Evolutionary conservation across 2,329 filamentous ascomycete genomes (phyloP).

Genomic region (Drechslera avenae): DNA sequence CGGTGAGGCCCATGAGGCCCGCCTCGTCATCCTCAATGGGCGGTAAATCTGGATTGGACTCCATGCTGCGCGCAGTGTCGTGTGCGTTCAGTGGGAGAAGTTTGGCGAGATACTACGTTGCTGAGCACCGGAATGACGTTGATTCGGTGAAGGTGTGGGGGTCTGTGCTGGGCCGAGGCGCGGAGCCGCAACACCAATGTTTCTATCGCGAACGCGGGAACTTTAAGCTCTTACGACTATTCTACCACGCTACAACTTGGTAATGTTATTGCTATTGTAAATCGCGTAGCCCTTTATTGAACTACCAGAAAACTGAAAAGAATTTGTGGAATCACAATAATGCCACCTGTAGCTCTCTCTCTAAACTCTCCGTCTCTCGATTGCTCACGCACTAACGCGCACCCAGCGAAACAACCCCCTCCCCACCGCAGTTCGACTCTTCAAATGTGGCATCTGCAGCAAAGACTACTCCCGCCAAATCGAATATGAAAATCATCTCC

Average conservation of each 20-base stretch:
- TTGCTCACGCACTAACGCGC: slow-evolving; percentile 8
- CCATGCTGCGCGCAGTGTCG: slow-evolving; percentile 16
- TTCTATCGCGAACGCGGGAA: background rate
- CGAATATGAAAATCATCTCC: slow-evolving; percentile 93
- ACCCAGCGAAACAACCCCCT: slow-evolving; percentile 53
- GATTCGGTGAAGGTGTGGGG: slow-evolving; percentile 27
- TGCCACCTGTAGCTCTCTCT: slow-evolving; percentile 23
- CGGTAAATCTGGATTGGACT: slow-evolving; percentile 23
- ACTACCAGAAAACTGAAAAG: background rate
- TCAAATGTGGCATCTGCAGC: slow-evolving; percentile 71
- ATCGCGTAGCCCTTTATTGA: background rate
- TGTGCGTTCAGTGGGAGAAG: slow-evolving; percentile 5
- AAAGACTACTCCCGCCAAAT: slow-evolving; percentile 96
- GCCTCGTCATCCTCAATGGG: slow-evolving; percentile 45
- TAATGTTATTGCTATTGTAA: too few species aligned
- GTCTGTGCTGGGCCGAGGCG: slow-evolving; percentile 27
- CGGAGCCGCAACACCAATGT: slow-evolving; percentile 18
- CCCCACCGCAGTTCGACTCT: slow-evolving; percentile 46
- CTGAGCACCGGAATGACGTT: slow-evolving; percentile 38
- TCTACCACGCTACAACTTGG: background rate
- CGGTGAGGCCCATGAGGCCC: slow-evolving; percentile 69
- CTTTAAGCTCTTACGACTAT: background rate
- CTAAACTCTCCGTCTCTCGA: slow-evolving; percentile 45
- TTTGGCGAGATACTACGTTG: slow-evolving; percentile 23
- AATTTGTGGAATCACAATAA: slow-evolving; percentile 3